Conservation (phyloP, 2,329 filamentous ascomycete species). For the Stagonosporopsis vannaccii region DNA sequence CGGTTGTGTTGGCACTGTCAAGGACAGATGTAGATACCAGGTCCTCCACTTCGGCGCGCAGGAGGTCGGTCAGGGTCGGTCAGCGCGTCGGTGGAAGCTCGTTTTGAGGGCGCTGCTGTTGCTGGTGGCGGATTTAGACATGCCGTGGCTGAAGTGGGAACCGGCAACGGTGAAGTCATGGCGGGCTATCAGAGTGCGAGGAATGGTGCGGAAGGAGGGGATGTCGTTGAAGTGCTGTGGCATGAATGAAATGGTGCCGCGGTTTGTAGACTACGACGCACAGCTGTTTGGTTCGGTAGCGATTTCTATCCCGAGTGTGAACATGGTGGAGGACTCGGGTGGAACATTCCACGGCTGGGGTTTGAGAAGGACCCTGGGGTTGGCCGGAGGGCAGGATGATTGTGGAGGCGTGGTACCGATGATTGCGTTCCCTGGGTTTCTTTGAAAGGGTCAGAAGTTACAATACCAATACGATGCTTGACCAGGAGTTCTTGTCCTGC, state of each 20-base stretch:
- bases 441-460: background rate
- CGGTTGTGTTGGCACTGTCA: background rate
- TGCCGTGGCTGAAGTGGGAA: background rate
- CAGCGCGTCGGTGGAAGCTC: background rate
- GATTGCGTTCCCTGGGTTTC: background rate
- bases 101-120: background rate
- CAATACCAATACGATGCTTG: background rate
- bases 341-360: no score
- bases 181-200: no score
- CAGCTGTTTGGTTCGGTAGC: no score
- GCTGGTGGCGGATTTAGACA: background rate
- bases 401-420: background rate
- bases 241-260: no score
- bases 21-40: background rate
- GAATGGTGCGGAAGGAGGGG: no score
- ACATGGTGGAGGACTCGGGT: no score
- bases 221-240: no score
- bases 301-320: no score
- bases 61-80: no score
- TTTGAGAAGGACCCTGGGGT: background rate
- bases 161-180: background rate
- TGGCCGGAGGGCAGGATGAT: background rate
- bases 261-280: no score
- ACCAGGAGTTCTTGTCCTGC: no score
- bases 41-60: background rate